Base-by-base conservation (phyloP, 257 asterid species). In the Lycium ferocissimum region DNA sequence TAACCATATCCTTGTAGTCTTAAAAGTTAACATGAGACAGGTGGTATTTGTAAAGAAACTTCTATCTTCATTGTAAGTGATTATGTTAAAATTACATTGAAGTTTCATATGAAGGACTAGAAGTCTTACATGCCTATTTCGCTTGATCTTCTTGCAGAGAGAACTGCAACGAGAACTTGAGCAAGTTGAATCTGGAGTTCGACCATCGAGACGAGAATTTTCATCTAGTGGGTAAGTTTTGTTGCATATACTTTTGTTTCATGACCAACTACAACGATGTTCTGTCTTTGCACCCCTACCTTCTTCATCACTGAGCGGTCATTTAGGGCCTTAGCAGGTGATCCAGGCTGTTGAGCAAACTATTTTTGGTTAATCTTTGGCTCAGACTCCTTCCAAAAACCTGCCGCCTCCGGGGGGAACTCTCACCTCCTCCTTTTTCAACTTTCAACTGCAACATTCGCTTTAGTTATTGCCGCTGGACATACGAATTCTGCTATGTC, bases 121-220 rank as follows among this genome's bases (percentile, higher is more conserved):
- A 51, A 75, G 47, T 26, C 47, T 51, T 76, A 45, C 49, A 17
- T 84, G 78, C 33, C 79, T 70, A 18, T 49, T 76, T 69, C 26
- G 80, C 51, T 81, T 79, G 26, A 15, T 84, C 83, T 78, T 73
- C 83, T 80, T 91, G 91, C 65, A 96, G 99, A 93, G 98, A 89
- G 99, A 96, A 88, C 95, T 96, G 73, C 98, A 93, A 87, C 89
- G 97, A 87, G 99, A 96, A 91, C 95, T 96, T 33, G 99, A 96
- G 91, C 98, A 94, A 87, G 91, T 94, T 71, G 99, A 96, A 89
- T 91, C 97, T 89, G 99, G 98, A 73, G 83, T 90, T 18, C 91
- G 98, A 67, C 89, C 94, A 78, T 92, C 97, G 49, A 92, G 97
- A 88, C 90, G 99, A 84, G 98, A 96, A 76, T 93, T 91, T 88